A percentile compares a stretch with the other conserved stretches of the same genome.
These are phyloP conservation scores for Cladosporium sp. DNA, from an alignment of 2,329 filamentous ascomycete genomes.

Conservation along the genomic window DNA sequence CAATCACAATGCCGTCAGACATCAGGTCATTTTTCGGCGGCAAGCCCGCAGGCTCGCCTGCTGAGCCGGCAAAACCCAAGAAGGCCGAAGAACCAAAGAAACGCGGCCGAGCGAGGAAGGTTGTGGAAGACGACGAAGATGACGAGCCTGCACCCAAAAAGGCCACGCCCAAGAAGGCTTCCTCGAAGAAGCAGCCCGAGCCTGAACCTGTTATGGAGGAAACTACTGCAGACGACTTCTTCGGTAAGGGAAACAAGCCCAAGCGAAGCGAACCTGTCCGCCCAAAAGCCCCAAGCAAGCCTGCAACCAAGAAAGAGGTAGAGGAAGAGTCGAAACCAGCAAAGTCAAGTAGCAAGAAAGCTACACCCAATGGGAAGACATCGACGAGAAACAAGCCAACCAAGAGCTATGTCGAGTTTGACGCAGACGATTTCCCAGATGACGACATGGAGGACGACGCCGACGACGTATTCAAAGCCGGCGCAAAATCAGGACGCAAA, in stretches of 20 bases:
- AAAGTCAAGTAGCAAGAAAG: constrained; percentile 34
- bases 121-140: constrained; percentile 79
- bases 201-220: constrained; percentile 39
- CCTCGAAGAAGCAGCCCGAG: constrained; percentile 35
- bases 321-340: constrained; percentile 8
- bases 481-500: constrained; percentile 54
- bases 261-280: constrained; percentile 41
- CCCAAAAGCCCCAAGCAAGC: constrained; percentile 21
- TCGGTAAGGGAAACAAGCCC: constrained; percentile 52
- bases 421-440: constrained; percentile 34
- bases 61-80: constrained; percentile 32
- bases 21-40: constrained; percentile 88
- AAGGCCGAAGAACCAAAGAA: constrained; percentile 34
- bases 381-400: constrained; percentile 40
- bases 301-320: constrained; percentile 16
- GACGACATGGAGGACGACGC: constrained; percentile 48
- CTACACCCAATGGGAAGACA: constrained; percentile 32
- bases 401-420: constrained; percentile 35
- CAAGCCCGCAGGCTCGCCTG: constrained; percentile 58
- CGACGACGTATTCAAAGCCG: constrained; percentile 81
- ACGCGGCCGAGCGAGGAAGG: constrained; percentile 54
- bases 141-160: constrained; percentile 38
- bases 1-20: constrained; percentile 66
- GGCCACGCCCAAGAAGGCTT: constrained; percentile 52
- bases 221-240: constrained; percentile 61